A percentile compares a stretch with the other conserved stretches of the same genome.
phyloP scores from a whole-genome alignment of 2,329 filamentous ascomycete species.

The Aspergillus ustus region DNA sequence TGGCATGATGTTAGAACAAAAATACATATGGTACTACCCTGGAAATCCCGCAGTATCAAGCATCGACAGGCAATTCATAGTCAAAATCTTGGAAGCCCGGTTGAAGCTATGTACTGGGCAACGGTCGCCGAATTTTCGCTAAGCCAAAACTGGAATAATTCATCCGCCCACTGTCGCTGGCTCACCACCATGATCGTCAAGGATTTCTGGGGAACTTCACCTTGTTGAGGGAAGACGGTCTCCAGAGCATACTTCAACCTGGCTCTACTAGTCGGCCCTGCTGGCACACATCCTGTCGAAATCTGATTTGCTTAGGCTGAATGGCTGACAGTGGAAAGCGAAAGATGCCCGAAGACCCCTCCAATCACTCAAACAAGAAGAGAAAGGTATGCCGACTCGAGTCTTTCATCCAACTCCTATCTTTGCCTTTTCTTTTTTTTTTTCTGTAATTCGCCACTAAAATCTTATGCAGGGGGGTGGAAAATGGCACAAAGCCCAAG shows the following conservation, averaged over 20 bases:
- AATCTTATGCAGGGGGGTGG: constrained; percentile 29
- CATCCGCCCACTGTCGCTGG: background rate
- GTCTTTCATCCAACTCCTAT: background rate
- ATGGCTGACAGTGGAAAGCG: constrained; percentile 38
- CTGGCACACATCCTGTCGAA: background rate
- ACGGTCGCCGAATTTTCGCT: constrained; percentile 12
- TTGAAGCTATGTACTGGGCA: background rate
- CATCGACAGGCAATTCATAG: background rate
- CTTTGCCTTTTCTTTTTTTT: background rate
- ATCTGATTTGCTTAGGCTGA: background rate
- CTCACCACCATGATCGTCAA: constrained; percentile 7
- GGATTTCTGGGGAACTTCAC: constrained; percentile 12
- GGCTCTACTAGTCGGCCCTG: background rate
- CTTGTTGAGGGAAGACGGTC: constrained; percentile 6
- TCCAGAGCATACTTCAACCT: background rate
- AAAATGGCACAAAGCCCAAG: constrained; percentile 35
- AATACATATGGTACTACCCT: background rate
- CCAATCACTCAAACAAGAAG: constrained; percentile 35
- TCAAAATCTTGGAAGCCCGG: background rate
- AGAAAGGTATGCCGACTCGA: constrained; percentile 35
- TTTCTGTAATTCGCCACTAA: constrained; percentile 11
- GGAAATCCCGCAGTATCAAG: background rate
- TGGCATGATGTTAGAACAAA: background rate
- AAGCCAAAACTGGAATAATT: constrained; percentile 19
- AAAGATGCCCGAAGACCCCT: constrained; percentile 33